phyloP scores from a whole-genome alignment of 2,329 filamentous ascomycete genomes.

The Fusarium vanettenii region DNA sequence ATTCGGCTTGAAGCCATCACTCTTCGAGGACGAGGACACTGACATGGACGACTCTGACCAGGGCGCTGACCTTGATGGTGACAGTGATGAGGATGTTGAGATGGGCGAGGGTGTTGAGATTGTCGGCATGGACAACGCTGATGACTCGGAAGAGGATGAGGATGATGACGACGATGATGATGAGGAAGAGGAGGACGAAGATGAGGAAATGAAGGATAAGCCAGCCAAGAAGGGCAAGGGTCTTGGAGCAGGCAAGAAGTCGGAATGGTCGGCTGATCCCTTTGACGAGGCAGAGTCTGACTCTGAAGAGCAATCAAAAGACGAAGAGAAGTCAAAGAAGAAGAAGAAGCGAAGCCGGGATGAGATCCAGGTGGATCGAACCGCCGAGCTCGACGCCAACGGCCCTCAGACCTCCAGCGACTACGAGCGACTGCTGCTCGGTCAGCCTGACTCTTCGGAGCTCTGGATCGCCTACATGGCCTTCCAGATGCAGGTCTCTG shows the following conservation, averaged over 20 bases:
- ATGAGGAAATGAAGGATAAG: slow-evolving; percentile 56
- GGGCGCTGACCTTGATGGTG: slow-evolving; percentile 60
- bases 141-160: slow-evolving; percentile 54
- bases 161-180: slow-evolving; percentile 49
- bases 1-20: slow-evolving; percentile 92
- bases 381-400: slow-evolving; percentile 88
- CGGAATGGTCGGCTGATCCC: slow-evolving; percentile 85
- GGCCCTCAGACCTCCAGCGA: slow-evolving; percentile 92
- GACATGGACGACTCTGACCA: slow-evolving; percentile 63
- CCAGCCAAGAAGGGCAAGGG: slow-evolving; percentile 47
- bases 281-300: slow-evolving; percentile 70
- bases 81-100: slow-evolving; percentile 63
- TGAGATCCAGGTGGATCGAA: slow-evolving; percentile 86
- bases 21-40: slow-evolving; percentile 76
- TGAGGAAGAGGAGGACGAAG: slow-evolving; percentile 50
- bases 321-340: slow-evolving; percentile 56
- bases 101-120: slow-evolving; percentile 62
- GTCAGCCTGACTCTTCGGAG: slow-evolving; percentile 91
- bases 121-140: slow-evolving; percentile 59
- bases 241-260: slow-evolving; percentile 73
- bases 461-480: slow-evolving; percentile 99
- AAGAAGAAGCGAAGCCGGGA: slow-evolving; percentile 79
- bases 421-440: slow-evolving; percentile 92
- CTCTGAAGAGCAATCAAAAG: slow-evolving; percentile 52
- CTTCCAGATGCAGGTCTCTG: slow-evolving; percentile 94